Conservation (phyloP, 202 grass and related monocot genomes). For the Musa balbisiana region DNA sequence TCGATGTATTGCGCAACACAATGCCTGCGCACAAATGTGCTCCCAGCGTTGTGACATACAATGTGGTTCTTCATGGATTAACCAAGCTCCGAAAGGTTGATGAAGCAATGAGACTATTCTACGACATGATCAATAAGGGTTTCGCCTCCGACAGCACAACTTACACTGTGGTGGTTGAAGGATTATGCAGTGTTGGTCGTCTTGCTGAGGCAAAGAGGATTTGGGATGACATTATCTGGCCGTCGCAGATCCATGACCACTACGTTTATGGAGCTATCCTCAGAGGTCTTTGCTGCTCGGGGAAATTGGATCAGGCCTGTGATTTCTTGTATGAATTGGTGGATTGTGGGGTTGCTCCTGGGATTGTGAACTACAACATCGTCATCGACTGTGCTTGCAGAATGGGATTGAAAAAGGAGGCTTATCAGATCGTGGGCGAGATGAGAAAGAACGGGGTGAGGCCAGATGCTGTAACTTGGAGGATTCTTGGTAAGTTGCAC, state of each 20-base stretch:
- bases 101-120: conserved; percentile 46
- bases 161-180: conserved; percentile 49
- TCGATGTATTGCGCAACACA: conserved; percentile 40
- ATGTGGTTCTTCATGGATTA: conserved; percentile 50
- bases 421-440: conserved; percentile 54
- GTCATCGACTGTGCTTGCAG: conserved; percentile 62
- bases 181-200: conserved; percentile 37
- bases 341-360: conserved; percentile 40
- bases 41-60: conserved; percentile 62
- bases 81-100: conserved; percentile 38
- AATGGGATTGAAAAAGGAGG: conserved; percentile 47
- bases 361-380: conserved; percentile 78
- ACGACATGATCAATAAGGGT: conserved; percentile 45
- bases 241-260: conserved; percentile 66
- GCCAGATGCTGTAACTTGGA: conserved; percentile 75
- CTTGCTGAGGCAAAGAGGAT: conserved; percentile 55
- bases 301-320: conserved; percentile 67
- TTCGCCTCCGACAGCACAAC: conserved; percentile 37
- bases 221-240: conserved; percentile 72
- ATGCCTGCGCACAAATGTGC: conserved; percentile 42
- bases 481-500: conserved; percentile 68
- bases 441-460: conserved; percentile 70
- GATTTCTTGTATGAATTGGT: conserved; percentile 80
- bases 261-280: conserved; percentile 68
- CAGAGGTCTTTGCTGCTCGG: conserved; percentile 45